phyloP scores from a whole-genome alignment of 768 basidiomycete species.

The Botryobasidium botryosum region DNA sequence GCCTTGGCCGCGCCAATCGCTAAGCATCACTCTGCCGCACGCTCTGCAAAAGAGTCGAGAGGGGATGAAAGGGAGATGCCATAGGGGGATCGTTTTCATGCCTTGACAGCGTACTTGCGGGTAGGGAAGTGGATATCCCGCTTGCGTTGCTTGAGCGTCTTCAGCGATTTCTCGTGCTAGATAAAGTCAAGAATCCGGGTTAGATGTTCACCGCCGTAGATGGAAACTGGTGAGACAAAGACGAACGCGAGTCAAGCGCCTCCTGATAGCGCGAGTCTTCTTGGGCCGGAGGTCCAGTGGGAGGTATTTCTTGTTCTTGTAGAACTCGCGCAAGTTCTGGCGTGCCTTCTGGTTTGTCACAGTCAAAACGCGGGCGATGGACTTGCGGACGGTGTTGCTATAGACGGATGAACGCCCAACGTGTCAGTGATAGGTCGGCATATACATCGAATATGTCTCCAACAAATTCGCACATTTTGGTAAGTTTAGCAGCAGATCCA shows the following conservation, averaged over 20 bases:
- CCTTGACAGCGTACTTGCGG: slow-evolving; percentile 93
- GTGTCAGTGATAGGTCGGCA: too few species aligned
- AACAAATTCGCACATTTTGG: slow-evolving; percentile 78
- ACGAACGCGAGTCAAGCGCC: slow-evolving; percentile 77
- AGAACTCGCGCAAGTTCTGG: slow-evolving; percentile 91
- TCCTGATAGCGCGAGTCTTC: slow-evolving; percentile 96
- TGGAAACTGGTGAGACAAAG: not conserved
- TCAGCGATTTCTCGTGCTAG: slow-evolving; percentile 70
- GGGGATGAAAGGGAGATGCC: too few species aligned
- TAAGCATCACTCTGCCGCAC: too few species aligned
- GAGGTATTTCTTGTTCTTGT: slow-evolving; percentile 91
- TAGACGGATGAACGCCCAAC: not conserved
- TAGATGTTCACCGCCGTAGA: not conserved
- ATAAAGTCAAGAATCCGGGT: slow-evolving; percentile 5
- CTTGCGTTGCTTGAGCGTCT: slow-evolving; percentile 89
- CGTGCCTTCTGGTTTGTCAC: slow-evolving; percentile 98
- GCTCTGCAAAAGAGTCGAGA: too few species aligned
- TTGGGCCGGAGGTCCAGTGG: slow-evolving; percentile 96
- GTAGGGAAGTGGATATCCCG: slow-evolving; percentile 86
- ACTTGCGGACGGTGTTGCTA: slow-evolving; percentile 93
- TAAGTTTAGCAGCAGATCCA: slow-evolving; percentile 87
- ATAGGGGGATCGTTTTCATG: slow-evolving; percentile 26
- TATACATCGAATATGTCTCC: not conserved
- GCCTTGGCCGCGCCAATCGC: too few species aligned
- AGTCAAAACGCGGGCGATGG: slow-evolving; percentile 93